phyloP scores from a whole-genome alignment of 1,284 basidiomycete genomes.

The Sanghuangporus baumii region DNA sequence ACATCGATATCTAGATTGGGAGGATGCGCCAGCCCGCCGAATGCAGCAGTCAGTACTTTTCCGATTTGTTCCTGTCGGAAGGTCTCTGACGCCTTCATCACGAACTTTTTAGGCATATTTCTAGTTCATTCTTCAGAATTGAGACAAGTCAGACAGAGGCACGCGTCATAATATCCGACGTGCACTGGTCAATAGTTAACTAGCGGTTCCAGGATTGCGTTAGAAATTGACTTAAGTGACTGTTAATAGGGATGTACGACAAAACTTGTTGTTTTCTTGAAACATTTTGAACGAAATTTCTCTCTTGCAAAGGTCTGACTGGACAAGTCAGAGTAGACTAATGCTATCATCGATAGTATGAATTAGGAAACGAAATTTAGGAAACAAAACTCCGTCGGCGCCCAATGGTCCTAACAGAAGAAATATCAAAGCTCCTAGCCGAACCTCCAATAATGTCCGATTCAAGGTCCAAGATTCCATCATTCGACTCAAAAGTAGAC shows the following conservation, averaged over 20 bases:
- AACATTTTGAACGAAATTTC: too few relatives aligned
- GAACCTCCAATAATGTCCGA: conserved; percentile 34
- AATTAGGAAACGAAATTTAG: background rate
- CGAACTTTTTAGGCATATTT: background rate
- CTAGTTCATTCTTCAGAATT: background rate
- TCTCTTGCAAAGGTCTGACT: too few relatives aligned
- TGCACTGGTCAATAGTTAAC: too few relatives aligned
- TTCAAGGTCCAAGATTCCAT: conserved; percentile 39
- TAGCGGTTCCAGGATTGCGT: too few relatives aligned
- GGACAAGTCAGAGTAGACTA: background rate
- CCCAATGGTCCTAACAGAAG: background rate
- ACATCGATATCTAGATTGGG: conserved; percentile 40
- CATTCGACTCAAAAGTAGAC: conserved; percentile 41
- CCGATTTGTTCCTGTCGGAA: background rate
- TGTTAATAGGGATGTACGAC: too few relatives aligned
- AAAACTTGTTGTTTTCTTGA: too few relatives aligned
- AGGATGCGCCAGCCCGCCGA: conserved; percentile 62
- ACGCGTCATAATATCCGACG: too few relatives aligned
- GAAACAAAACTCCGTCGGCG: background rate
- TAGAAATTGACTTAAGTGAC: too few relatives aligned
- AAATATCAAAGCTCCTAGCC: conserved; percentile 22
- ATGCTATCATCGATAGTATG: background rate
- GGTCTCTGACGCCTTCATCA: background rate
- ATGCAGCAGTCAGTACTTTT: conserved; percentile 53
- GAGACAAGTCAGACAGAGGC: too few relatives aligned